Evolutionary conservation across 331 rosid genomes (phyloP).

Genomic region (Malus hybrid): DNA sequence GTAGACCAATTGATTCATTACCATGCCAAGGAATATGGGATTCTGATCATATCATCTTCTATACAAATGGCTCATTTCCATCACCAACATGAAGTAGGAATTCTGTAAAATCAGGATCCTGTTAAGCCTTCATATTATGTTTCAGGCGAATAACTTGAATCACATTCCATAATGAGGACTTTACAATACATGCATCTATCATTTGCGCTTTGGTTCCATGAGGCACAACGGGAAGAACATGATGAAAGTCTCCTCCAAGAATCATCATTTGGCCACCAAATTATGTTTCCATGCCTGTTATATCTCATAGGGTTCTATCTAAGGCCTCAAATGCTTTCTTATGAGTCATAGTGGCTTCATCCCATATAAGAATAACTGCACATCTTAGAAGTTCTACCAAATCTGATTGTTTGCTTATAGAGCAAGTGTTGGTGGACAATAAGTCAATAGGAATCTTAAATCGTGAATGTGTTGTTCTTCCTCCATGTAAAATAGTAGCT

Average conservation of each 20-base stretch:
- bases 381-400: background rate
- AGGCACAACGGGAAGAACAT: background rate
- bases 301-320: background rate
- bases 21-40: background rate
- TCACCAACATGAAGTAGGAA: background rate
- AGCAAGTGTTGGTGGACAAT: background rate
- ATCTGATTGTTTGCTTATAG: background rate
- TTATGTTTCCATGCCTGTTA: background rate
- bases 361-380: background rate
- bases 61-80: background rate
- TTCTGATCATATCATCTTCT: background rate
- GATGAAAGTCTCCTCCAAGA: background rate
- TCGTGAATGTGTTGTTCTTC: background rate
- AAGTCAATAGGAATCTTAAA: background rate
- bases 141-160: accelerated
- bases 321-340: background rate
- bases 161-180: background rate
- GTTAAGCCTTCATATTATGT: too few species aligned
- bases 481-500: background rate
- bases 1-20: background rate
- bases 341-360: background rate
- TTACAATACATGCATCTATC: background rate
- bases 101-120: background rate
- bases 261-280: background rate
- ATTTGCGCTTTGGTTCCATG: background rate